These are phyloP conservation scores for Ulmus americana DNA, from an alignment of 331 rosid species.

Conservation along the genomic window DNA sequence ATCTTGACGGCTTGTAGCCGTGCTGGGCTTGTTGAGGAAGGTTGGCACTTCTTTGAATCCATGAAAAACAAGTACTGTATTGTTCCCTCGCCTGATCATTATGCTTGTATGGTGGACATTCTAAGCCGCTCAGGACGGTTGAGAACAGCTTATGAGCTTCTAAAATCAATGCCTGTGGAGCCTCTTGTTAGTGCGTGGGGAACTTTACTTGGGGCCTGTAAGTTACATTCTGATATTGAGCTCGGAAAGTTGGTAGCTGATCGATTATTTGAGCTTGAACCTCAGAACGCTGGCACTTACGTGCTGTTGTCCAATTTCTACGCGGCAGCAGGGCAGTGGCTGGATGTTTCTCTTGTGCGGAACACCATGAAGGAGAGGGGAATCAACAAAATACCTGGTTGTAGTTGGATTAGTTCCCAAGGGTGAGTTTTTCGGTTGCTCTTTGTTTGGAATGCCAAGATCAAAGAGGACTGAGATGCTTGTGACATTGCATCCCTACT, in stretches of 20 bases:
- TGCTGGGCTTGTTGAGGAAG: conserved; percentile 64
- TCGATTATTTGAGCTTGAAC: conserved; percentile 56
- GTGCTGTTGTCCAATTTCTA: conserved; percentile 50
- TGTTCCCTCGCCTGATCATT: conserved; percentile 63
- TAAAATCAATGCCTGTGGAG: conserved; percentile 43
- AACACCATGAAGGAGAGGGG: conserved; percentile 54
- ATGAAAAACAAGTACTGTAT: conserved; percentile 40
- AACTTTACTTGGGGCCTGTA: conserved; percentile 76
- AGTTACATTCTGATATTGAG: conserved; percentile 39
- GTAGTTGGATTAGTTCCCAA: conserved; percentile 41
- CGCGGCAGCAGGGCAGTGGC: conserved; percentile 31
- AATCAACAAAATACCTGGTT: conserved; percentile 51
- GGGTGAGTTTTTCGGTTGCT: conserved; percentile 19
- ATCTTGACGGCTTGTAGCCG: conserved; percentile 71
- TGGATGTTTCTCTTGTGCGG: conserved; percentile 35
- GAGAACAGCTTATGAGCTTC: conserved; percentile 57
- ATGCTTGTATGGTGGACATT: conserved; percentile 75
- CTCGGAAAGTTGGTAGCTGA: conserved; percentile 60
- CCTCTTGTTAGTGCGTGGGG: conserved; percentile 72
- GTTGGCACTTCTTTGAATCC: conserved; percentile 55
- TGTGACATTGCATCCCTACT: no score
- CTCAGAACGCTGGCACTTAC: conserved; percentile 57
- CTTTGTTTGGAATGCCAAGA: conserved; percentile 6
- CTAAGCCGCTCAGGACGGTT: conserved; percentile 62
- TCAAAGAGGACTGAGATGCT: neutral